Evolutionary conservation across 176 grass and related monocot species (phyloP).

Genomic region (Urochloa ruziziensis): DNA sequence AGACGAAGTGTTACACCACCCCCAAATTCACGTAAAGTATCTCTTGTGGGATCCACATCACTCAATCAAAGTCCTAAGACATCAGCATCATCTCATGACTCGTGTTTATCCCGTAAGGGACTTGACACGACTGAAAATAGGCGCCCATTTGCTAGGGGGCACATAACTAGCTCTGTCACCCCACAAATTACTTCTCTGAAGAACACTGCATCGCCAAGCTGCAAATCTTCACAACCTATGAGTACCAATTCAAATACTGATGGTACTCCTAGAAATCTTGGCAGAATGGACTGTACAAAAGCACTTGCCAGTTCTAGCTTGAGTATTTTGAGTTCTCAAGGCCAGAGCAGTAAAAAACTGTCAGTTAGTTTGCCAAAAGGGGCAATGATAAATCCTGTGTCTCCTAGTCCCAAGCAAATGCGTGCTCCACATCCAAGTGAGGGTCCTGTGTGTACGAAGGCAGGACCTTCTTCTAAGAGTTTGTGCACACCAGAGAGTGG

Average conservation of each 20-base stretch:
- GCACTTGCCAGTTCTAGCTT: constrained; percentile 3
- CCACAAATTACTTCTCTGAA: not conserved
- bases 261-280: not conserved
- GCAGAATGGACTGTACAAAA: not conserved
- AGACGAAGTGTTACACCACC: constrained; percentile 35
- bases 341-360: not conserved
- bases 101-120: not conserved
- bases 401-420: constrained; percentile 23
- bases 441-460: constrained; percentile 14
- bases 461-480: not conserved
- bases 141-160: not conserved
- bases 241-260: not conserved
- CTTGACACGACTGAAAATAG: constrained; percentile 22
- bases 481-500: not conserved
- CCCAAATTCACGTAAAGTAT: constrained; percentile 27
- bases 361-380: constrained; percentile 5
- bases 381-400: constrained; percentile 2
- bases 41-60: not conserved
- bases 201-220: constrained; percentile 5
- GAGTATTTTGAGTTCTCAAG: not conserved
- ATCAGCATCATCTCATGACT: not conserved
- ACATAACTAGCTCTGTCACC: not conserved
- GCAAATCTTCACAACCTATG: not conserved
- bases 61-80: not conserved
- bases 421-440: constrained; percentile 21